Evolutionary conservation across 495 filamentous ascomycete genomes (phyloP).

Genomic region (Polyplosphaeria fusca): DNA sequence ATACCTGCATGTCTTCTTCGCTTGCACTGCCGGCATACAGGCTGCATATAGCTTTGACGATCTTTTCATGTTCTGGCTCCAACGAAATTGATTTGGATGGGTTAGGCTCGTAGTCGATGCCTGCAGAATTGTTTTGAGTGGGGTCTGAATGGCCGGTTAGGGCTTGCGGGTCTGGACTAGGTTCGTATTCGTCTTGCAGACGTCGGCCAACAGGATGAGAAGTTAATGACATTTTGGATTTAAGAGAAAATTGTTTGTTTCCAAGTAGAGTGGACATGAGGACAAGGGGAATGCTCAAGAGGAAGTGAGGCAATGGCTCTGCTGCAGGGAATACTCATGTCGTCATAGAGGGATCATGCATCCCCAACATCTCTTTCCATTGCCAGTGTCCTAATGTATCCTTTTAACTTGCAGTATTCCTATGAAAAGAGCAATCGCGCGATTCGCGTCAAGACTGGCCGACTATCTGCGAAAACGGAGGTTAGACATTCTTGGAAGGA

Average conservation of each 20-base stretch:
- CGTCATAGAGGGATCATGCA: not conserved
- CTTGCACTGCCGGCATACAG: slow-evolving; percentile 49
- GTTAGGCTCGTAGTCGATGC: slow-evolving; percentile 48
- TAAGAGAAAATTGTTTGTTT: too few relatives aligned
- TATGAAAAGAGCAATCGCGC: too few relatives aligned
- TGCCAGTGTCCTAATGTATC: too few relatives aligned
- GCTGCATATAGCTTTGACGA: slow-evolving; percentile 44
- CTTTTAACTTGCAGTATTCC: too few relatives aligned
- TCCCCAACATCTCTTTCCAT: not conserved
- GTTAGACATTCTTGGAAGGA: too few relatives aligned
- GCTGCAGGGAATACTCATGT: not conserved
- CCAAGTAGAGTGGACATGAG: too few relatives aligned
- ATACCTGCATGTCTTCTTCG: slow-evolving; percentile 50
- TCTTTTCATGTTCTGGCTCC: slow-evolving; percentile 37
- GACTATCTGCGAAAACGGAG: too few relatives aligned
- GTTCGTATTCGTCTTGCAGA: slow-evolving; percentile 37
- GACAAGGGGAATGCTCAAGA: too few relatives aligned
- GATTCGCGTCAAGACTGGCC: too few relatives aligned
- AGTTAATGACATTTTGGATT: not conserved
- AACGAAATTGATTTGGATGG: slow-evolving; percentile 42
- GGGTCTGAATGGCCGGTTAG: slow-evolving; percentile 36
- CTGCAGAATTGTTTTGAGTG: slow-evolving; percentile 38
- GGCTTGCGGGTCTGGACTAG: slow-evolving; percentile 38
- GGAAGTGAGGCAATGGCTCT: too few relatives aligned
- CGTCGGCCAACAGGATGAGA: slow-evolving; percentile 1